These are phyloP conservation scores for Trichoderma hamatum DNA, from an alignment of 2,329 filamentous ascomycete species.

Conservation along the genomic window DNA sequence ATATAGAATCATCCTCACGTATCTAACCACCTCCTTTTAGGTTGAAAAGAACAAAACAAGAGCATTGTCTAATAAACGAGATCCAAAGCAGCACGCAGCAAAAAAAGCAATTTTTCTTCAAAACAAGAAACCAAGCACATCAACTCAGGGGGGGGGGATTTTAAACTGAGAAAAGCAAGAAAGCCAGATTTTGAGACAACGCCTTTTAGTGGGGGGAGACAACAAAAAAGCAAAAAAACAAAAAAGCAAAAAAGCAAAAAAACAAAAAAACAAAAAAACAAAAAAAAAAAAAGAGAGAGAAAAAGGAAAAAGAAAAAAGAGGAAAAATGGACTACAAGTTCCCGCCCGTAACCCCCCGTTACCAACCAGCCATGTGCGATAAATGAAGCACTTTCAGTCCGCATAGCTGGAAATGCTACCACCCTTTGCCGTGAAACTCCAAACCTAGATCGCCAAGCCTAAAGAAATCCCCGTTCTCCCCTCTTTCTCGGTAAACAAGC, in stretches of 20 bases:
- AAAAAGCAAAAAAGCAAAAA: no score
- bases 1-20: constrained; percentile 5
- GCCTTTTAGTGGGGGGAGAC: background rate
- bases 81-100: background rate
- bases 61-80: background rate
- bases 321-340: background rate
- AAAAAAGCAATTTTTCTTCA: background rate
- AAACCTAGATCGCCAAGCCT: constrained; percentile 3
- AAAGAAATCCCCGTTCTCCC: background rate
- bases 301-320: background rate
- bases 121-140: background rate
- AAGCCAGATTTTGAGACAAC: constrained; percentile 7
- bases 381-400: constrained; percentile 29
- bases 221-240: no score
- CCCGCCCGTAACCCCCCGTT: background rate
- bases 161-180: background rate
- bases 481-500: background rate
- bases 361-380: constrained; percentile 27
- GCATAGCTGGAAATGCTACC: constrained; percentile 25
- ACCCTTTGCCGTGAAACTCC: constrained; percentile 22
- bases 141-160: background rate
- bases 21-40: constrained; percentile 16
- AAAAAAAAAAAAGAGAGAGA: background rate
- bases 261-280: background rate
- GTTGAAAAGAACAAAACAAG: background rate